Conservation (phyloP, 2,329 filamentous ascomycete species). For the Fusarium sambucinum region DNA sequence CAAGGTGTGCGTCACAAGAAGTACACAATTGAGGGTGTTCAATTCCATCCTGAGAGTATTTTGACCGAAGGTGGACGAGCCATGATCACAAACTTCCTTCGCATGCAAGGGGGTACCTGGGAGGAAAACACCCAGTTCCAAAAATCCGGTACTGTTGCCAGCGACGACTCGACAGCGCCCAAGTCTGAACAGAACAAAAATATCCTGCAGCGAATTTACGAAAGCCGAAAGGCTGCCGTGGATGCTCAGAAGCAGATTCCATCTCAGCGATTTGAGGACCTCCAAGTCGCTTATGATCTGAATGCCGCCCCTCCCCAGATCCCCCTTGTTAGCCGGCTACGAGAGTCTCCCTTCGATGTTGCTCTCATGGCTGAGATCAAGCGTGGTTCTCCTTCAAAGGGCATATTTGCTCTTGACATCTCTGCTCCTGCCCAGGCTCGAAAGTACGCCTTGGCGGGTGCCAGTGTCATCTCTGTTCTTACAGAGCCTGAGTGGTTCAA, state of each 20-base stretch:
- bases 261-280: conserved; percentile 83
- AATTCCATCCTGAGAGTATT: conserved; percentile 98
- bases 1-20: conserved; percentile 97
- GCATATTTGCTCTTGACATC: conserved; percentile 87
- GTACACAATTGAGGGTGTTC: conserved; percentile 91
- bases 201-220: conserved; percentile 92
- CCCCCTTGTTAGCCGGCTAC: conserved; percentile 81
- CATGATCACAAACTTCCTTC: conserved; percentile 94
- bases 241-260: conserved; percentile 85
- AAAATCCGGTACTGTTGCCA: conserved; percentile 53
- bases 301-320: conserved; percentile 87
- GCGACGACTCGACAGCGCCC: conserved; percentile 44
- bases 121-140: conserved; percentile 76
- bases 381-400: conserved; percentile 94
- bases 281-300: conserved; percentile 88
- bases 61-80: conserved; percentile 86
- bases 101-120: conserved; percentile 92
- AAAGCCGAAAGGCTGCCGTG: conserved; percentile 80
- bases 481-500: conserved; percentile 99
- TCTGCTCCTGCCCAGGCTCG: conserved; percentile 91
- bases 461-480: conserved; percentile 97
- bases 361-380: conserved; percentile 98
- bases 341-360: conserved; percentile 86
- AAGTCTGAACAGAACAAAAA: conserved; percentile 78
- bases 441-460: conserved; percentile 92